These are phyloP conservation scores for Erythrobasidium hasegawianum DNA, from an alignment of 1,284 basidiomycete species.

Conservation along the genomic window DNA sequence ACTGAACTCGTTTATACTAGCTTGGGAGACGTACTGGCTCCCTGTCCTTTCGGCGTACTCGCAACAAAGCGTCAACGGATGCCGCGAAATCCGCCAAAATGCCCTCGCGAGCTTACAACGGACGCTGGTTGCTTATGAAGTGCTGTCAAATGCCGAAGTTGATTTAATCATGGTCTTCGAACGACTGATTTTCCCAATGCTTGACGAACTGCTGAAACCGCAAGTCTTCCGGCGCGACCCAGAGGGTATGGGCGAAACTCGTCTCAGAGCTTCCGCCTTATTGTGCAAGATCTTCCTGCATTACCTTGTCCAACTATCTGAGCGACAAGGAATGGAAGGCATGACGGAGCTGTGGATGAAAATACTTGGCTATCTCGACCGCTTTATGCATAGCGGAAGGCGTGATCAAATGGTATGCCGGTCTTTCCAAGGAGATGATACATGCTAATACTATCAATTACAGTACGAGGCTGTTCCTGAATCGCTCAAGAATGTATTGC, in stretches of 20 bases:
- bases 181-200: conserved; percentile 81
- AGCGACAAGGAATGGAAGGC: conserved; percentile 58
- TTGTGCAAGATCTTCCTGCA: conserved; percentile 95
- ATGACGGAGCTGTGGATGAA: conserved; percentile 80
- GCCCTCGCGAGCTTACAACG: conserved; percentile 84
- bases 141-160: conserved; percentile 58
- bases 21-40: conserved; percentile 76
- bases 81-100: conserved; percentile 76
- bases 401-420: conserved; percentile 71
- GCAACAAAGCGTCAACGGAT: conserved; percentile 78
- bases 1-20: too few relatives aligned
- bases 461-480: conserved; percentile 92
- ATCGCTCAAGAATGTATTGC: conserved; percentile 90
- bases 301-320: conserved; percentile 70
- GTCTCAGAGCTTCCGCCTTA: conserved; percentile 77
- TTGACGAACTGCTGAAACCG: conserved; percentile 86
- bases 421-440: background rate
- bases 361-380: conserved; percentile 84
- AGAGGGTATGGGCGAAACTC: conserved; percentile 81
- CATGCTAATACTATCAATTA: too few relatives aligned
- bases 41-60: conserved; percentile 73
- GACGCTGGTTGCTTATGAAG: conserved; percentile 73
- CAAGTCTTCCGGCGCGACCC: conserved; percentile 76
- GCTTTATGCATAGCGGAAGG: conserved; percentile 78
- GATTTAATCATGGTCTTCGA: conserved; percentile 82